Evolutionary conservation across 192 early-diverging fungal genomes (phyloP).

Genomic region (Podila epicladia): DNA sequence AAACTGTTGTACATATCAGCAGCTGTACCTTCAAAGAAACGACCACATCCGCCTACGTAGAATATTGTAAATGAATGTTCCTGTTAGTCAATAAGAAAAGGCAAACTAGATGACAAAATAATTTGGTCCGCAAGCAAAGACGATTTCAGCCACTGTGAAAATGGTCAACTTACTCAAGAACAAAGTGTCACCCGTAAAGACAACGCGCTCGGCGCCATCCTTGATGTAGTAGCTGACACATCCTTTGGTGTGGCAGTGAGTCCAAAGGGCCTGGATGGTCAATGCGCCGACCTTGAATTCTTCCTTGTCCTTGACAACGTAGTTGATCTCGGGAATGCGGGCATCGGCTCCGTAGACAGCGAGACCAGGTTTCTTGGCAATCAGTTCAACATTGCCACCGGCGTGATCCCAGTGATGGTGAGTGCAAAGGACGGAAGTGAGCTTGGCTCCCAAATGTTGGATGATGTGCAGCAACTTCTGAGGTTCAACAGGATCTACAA

Average conservation of each 20-base stretch:
- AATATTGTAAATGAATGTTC: background rate
- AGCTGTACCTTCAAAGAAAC: constrained; percentile 93
- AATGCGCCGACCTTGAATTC: constrained; percentile 80
- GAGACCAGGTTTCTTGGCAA: constrained; percentile 65
- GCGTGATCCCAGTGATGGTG: constrained; percentile 95
- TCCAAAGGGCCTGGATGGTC: constrained; percentile 76
- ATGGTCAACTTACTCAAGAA: constrained; percentile 66
- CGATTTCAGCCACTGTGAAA: background rate
- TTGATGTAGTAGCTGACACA: constrained; percentile 86
- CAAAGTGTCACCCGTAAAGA: constrained; percentile 92
- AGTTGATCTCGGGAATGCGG: constrained; percentile 83
- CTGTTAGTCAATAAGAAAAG: too few relatives aligned
- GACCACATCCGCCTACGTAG: constrained; percentile 76
- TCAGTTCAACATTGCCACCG: constrained; percentile 76
- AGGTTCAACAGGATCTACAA: constrained; percentile 91
- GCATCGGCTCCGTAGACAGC: constrained; percentile 88
- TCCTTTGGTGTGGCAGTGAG: constrained; percentile 89
- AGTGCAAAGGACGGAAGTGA: constrained; percentile 76
- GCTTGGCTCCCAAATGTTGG: constrained; percentile 58
- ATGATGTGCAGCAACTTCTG: constrained; percentile 70
- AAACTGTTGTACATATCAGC: constrained; percentile 87
- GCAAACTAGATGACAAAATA: background rate
- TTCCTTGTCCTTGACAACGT: constrained; percentile 75
- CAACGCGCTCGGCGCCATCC: constrained; percentile 71
- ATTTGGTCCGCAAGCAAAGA: background rate